Evolutionary conservation across 768 basidiomycete species (phyloP).

Genomic region (Boletellus emodensis): DNA sequence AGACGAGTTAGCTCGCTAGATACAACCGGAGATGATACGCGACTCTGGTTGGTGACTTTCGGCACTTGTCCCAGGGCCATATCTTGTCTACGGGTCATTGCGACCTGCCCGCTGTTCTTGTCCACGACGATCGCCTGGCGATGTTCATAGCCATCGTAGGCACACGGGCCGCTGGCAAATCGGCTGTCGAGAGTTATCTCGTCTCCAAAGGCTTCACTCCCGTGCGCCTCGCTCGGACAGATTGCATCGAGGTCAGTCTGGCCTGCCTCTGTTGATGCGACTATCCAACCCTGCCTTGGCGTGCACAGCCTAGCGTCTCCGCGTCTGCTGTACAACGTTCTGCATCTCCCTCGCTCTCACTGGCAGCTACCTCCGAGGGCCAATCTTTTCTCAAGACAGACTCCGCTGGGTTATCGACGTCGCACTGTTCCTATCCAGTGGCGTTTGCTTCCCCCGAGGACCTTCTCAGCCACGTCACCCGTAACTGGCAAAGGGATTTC

Average conservation of each 20-base stretch:
- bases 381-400: conserved; percentile 20
- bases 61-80: no score
- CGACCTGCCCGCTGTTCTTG: background rate
- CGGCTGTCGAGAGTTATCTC: conserved; percentile 57
- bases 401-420: conserved; percentile 14
- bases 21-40: no score
- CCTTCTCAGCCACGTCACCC: conserved; percentile 73
- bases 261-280: background rate
- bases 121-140: background rate
- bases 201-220: conserved; percentile 53
- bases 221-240: conserved; percentile 37
- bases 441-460: conserved; percentile 45
- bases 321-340: background rate
- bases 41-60: no score
- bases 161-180: conserved; percentile 58
- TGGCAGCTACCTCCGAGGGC: conserved; percentile 1
- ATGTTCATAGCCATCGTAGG: conserved; percentile 74
- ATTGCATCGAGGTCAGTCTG: conserved; percentile 16
- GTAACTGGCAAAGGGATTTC: conserved; percentile 73
- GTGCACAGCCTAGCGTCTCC: conserved; percentile 7
- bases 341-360: background rate
- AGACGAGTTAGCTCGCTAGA: background rate
- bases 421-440: conserved; percentile 15
- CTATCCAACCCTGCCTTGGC: background rate
- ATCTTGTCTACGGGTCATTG: background rate